Evolutionary conservation across 164 flowering plant genomes (phyloP).

Genomic region (Cinnamomum micranthum): DNA sequence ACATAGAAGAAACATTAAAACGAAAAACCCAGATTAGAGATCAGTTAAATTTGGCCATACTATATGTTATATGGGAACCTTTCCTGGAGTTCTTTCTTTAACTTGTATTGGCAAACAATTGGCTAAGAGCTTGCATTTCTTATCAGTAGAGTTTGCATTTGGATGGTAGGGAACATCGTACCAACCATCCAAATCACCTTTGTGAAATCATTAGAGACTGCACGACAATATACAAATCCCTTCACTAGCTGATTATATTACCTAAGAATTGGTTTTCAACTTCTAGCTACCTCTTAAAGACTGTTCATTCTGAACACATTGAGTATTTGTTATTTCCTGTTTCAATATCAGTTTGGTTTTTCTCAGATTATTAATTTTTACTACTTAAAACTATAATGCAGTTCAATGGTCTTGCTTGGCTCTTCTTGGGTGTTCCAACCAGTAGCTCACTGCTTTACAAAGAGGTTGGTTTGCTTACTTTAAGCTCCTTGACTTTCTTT

Average conservation of each 20-base stretch:
- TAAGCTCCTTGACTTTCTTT: not conserved
- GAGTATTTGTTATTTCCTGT: not conserved
- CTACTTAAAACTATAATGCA: constrained; percentile 20
- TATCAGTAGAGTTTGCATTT: not conserved
- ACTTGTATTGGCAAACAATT: not conserved
- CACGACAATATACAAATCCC: not conserved
- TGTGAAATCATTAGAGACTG: not conserved
- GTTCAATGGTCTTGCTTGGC: constrained; percentile 99
- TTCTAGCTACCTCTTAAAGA: not conserved
- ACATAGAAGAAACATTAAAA: not conserved
- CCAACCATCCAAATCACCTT: not conserved
- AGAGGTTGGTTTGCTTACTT: constrained; percentile 48
- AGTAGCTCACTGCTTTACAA: constrained; percentile 93
- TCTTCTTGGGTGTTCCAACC: constrained; percentile 98
- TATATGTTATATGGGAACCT: not conserved
- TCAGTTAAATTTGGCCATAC: not conserved
- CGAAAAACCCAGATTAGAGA: not conserved
- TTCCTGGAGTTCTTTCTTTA: not conserved
- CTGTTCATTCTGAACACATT: not conserved
- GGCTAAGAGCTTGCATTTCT: not conserved
- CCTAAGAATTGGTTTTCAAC: not conserved
- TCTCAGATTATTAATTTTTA: not conserved
- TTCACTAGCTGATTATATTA: not conserved
- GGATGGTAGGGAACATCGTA: not conserved
- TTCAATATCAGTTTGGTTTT: not conserved